phyloP scores from a whole-genome alignment of 2,329 filamentous ascomycete genomes.

The Cladosporium sp. region DNA sequence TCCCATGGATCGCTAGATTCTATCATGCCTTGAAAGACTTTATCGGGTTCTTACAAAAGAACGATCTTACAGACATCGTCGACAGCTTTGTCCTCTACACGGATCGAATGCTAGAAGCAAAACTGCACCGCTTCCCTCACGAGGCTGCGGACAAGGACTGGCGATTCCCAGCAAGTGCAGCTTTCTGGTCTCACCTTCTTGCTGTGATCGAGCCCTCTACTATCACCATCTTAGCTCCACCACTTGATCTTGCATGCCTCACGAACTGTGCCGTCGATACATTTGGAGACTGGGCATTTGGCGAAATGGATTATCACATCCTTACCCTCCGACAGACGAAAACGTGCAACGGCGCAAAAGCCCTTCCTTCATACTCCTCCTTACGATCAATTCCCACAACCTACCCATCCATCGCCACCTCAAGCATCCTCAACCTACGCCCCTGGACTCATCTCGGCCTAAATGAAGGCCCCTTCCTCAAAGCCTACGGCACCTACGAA shows the following conservation, averaged over 20 bases:
- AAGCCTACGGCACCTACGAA: conserved; percentile 66
- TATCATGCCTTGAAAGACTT: conserved; percentile 24
- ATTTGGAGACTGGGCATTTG: conserved; percentile 31
- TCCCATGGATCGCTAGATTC: conserved; percentile 18
- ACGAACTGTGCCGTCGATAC: conserved; percentile 55
- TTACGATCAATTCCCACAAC: conserved; percentile 17
- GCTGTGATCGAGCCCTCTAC: conserved; percentile 46
- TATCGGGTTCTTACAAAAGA: conserved; percentile 18
- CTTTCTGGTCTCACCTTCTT: conserved; percentile 54
- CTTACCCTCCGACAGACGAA: conserved; percentile 20
- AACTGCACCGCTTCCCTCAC: conserved; percentile 32
- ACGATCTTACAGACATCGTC: conserved; percentile 27
- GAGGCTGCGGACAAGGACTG: conserved; percentile 30
- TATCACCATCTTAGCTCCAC: conserved; percentile 50
- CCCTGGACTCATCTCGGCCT: conserved; percentile 63
- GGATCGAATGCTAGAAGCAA: conserved; percentile 16
- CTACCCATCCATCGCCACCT: conserved; percentile 51
- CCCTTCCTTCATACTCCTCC: not conserved
- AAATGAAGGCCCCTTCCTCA: conserved; percentile 73
- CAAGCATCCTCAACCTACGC: conserved; percentile 52
- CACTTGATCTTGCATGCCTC: conserved; percentile 58
- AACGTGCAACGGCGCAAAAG: not conserved
- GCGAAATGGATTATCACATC: conserved; percentile 31
- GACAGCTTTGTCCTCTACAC: conserved; percentile 46
- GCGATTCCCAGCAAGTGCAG: conserved; percentile 22